These are phyloP conservation scores for Scheffersomyces segobiensis DNA, from an alignment of 1,139 yeast genomes.

Conservation along the genomic window DNA sequence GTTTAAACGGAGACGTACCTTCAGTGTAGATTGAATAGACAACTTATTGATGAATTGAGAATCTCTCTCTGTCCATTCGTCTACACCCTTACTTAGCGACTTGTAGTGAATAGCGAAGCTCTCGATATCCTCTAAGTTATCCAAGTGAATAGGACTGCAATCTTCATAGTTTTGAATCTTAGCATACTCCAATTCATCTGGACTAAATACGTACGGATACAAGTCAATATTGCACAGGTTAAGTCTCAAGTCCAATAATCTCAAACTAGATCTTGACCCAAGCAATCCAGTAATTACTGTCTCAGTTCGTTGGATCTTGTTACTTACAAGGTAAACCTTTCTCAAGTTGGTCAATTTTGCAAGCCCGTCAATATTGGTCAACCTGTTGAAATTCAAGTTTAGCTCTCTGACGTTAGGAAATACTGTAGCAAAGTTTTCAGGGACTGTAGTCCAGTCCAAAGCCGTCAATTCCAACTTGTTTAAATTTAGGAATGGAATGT, in stretches of 20 bases:
- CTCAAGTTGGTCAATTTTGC: slow-evolving; percentile 32
- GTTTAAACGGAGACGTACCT: slow-evolving; percentile 30
- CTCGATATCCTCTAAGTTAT: slow-evolving; percentile 47
- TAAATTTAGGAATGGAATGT: slow-evolving; percentile 35
- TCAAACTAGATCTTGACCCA: slow-evolving; percentile 32
- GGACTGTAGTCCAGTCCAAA: slow-evolving; percentile 38
- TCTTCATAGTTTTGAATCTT: slow-evolving; percentile 10
- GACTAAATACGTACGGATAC: slow-evolving; percentile 56
- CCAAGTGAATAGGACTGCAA: slow-evolving; percentile 37
- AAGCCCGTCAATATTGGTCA: slow-evolving; percentile 31
- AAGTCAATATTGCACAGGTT: slow-evolving; percentile 50
- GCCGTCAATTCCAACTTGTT: slow-evolving; percentile 46
- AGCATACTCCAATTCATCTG: slow-evolving; percentile 38
- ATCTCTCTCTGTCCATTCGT: slow-evolving; percentile 43
- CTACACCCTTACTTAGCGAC: slow-evolving; percentile 30
- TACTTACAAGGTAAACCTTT: slow-evolving; percentile 47
- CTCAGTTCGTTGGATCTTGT: slow-evolving; percentile 37
- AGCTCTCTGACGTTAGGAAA: slow-evolving; percentile 52
- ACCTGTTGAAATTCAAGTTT: slow-evolving; percentile 51
- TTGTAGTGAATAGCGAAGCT: slow-evolving; percentile 44
- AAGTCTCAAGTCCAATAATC: slow-evolving; percentile 48
- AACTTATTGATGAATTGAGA: slow-evolving; percentile 24
- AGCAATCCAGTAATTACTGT: slow-evolving; percentile 33
- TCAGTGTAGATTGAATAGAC: slow-evolving; percentile 18
- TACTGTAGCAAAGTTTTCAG: slow-evolving; percentile 30